Base-by-base conservation (phyloP, 257 asterid genomes). In the Lithospermum erythrorhizon region DNA sequence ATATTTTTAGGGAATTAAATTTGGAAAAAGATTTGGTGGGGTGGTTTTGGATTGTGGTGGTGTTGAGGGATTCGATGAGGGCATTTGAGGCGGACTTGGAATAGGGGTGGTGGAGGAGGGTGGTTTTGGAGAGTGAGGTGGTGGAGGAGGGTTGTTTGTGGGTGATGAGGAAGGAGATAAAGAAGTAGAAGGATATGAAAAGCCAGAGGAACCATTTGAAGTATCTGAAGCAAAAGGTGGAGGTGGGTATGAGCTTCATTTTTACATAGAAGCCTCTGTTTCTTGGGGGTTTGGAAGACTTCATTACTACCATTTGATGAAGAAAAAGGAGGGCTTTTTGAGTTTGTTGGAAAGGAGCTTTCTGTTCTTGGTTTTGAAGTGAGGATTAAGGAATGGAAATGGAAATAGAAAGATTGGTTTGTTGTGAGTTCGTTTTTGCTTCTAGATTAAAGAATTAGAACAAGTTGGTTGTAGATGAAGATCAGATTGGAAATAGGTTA, bases 251-350 rank as follows among this genome's bases (percentile, higher is more conserved):
- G 48, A 87, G 65, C 80, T 75, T 87, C 96, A 90, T 90, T 66
- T 75, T 83, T 3, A 82, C 84, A 61, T 78, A 79, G 68, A 87
- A 82, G 14, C 89, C 91, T 72, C 78, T 80, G 79, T 41, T 85
- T 63, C 62, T 74, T 59, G 68, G n/a, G 19, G 75, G 69, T 55
- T 60, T 69, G 20, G 62, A 68, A 8, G 63, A 30, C 65, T 79
- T 88, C 21, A 64, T n/a, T 77, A 74, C 68, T 53, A 35, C 11
- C 53, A 61, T 58, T 76, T 72, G 29, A 58, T 70, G 68, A 63
- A 55, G 48, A 27, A 14, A 37, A 57, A 23, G 41, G 70, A 60
- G 56, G 49, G 59, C 21, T 20, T 13, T 5, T 56, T 16, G 16
- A 57, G 75, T 69, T 55, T n/a, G 59, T 4, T 55, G 59, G 5